These are phyloP conservation scores for Aurantiochytrium sp. DNA, from an alignment of 108 stramenopile species.

Conservation along the genomic window DNA sequence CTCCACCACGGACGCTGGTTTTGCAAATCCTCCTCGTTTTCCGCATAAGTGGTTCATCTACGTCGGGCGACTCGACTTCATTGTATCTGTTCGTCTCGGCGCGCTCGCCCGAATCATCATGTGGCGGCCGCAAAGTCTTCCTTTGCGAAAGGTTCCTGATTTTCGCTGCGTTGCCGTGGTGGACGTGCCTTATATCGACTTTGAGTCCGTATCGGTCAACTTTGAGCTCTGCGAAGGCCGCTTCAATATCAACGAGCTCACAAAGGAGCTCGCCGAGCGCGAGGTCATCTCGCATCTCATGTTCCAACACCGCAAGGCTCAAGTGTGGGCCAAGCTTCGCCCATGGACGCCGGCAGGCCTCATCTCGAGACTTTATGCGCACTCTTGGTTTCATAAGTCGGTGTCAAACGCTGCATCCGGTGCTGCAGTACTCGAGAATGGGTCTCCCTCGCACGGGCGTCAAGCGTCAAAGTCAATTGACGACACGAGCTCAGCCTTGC, in stretches of 20 bases:
- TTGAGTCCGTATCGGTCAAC: background rate
- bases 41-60: constrained; percentile 5
- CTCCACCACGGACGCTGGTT: background rate
- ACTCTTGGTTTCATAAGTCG: no score
- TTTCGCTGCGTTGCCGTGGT: background rate
- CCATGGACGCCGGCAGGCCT: background rate
- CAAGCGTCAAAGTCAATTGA: no score
- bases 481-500: no score
- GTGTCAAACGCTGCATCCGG: no score
- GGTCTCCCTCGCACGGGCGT: no score
- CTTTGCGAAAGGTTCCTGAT: background rate
- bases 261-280: constrained; percentile 7
- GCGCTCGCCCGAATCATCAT: background rate
- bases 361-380: no score
- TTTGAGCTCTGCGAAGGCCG: constrained; percentile 13
- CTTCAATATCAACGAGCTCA: constrained; percentile 12
- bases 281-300: background rate
- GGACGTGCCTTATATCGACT: constrained; percentile 2
- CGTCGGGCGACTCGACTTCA: background rate
- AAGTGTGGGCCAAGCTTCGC: background rate
- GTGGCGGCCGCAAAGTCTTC: background rate
- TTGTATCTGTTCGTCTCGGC: background rate
- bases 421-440: no score
- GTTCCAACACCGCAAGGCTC: background rate
- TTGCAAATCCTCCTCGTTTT: background rate